Conservation (phyloP, 108 stramenopile species). For the Cyclotella atomus region DNA sequence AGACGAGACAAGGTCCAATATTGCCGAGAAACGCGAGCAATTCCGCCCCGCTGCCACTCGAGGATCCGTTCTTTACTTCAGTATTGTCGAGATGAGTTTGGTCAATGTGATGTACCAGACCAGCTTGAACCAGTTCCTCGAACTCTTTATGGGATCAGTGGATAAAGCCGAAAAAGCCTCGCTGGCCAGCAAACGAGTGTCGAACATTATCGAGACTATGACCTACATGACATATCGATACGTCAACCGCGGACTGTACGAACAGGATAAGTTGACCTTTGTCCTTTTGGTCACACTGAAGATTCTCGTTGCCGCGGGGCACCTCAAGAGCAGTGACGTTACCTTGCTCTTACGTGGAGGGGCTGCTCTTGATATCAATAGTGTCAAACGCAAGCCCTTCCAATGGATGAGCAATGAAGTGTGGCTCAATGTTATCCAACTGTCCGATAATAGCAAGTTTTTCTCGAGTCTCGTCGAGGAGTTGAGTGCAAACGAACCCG, state of each 20-base stretch:
- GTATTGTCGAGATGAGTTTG: constrained; percentile 88
- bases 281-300: constrained; percentile 87
- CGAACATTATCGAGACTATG: constrained; percentile 93
- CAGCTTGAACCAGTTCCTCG: constrained; percentile 85
- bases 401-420: constrained; percentile 86
- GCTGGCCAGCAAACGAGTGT: constrained; percentile 84
- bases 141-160: constrained; percentile 88
- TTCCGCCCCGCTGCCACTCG: constrained; percentile 91
- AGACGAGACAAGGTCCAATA: constrained; percentile 83
- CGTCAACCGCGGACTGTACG: constrained; percentile 92
- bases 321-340: constrained; percentile 72
- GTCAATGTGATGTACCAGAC: constrained; percentile 96
- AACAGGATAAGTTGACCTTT: constrained; percentile 91
- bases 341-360: constrained; percentile 87
- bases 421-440: constrained; percentile 89
- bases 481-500: constrained; percentile 76
- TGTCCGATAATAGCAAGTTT: constrained; percentile 69
- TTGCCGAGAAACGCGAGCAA: constrained; percentile 93
- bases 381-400: constrained; percentile 84
- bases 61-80: constrained; percentile 90
- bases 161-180: constrained; percentile 86
- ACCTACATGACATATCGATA: constrained; percentile 92
- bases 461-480: constrained; percentile 82
- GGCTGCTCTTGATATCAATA: constrained; percentile 86
- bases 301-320: constrained; percentile 82